Evolutionary conservation across 495 filamentous ascomycete genomes (phyloP).

Genomic region (Daldinia grandis): DNA sequence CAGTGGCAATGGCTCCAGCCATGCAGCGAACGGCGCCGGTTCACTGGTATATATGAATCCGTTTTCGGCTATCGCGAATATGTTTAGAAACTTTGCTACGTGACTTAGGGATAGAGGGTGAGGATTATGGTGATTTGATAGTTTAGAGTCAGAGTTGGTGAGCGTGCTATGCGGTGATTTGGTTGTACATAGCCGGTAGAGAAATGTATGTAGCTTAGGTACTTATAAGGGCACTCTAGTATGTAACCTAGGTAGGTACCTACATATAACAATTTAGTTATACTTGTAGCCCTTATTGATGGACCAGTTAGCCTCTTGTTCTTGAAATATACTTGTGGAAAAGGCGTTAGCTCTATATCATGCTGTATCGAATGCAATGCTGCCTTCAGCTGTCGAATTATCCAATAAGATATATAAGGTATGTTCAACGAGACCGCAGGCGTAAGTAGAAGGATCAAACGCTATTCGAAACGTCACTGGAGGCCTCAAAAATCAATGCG

Average conservation of each 20-base stretch:
- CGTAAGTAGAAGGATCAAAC: neutral
- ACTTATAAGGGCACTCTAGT: neutral
- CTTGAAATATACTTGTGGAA: neutral
- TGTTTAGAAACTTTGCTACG: slow-evolving; percentile 16
- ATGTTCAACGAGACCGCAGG: neutral
- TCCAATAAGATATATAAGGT: too few relatives aligned
- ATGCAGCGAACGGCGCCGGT: slow-evolving; percentile 9
- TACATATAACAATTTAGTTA: too few relatives aligned
- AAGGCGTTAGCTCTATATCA: too few relatives aligned
- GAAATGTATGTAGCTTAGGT: neutral
- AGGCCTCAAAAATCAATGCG: too few relatives aligned
- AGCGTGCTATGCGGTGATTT: neutral
- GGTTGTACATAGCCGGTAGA: slow-evolving; percentile 13
- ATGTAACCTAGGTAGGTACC: too few relatives aligned
- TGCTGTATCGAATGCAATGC: too few relatives aligned
- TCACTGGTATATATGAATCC: slow-evolving; percentile 31
- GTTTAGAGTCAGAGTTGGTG: neutral
- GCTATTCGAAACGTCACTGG: neutral
- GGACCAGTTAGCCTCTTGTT: neutral
- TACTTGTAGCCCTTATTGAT: neutral
- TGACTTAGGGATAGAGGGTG: neutral
- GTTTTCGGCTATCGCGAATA: slow-evolving; percentile 24
- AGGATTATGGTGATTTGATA: neutral
- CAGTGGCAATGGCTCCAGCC: neutral
- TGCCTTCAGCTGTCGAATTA: too few relatives aligned